Evolutionary conservation across 306 rosid genomes (phyloP).

Genomic region (Rosa lucieae): DNA sequence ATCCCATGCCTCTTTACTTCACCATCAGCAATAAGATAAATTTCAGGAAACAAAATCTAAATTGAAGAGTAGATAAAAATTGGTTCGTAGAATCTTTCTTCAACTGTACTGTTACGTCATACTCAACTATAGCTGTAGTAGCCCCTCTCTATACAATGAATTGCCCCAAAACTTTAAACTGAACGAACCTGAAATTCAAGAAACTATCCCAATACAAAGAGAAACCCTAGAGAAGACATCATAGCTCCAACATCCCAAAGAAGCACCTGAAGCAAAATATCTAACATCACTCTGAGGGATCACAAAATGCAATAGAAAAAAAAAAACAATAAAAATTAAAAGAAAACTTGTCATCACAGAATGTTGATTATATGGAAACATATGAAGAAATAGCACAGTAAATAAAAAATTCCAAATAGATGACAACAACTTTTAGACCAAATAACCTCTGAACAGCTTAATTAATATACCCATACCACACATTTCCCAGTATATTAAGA

Average conservation of each 20-base stretch:
- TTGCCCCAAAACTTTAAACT: slow-evolving; percentile 46
- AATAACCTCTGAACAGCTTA: not conserved
- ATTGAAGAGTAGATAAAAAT: not conserved
- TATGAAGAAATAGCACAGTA: too few species aligned
- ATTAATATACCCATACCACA: not conserved
- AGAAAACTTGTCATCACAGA: not conserved
- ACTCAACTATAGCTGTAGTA: slow-evolving; percentile 54
- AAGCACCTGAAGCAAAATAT: slow-evolving; percentile 44
- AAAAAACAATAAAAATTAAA: not conserved
- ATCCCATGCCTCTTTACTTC: not conserved
- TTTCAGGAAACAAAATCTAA: not conserved
- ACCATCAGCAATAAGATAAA: not conserved
- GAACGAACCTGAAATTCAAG: slow-evolving; percentile 51
- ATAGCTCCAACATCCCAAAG: slow-evolving; percentile 55
- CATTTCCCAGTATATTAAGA: not conserved
- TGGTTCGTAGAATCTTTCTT: slow-evolving; percentile 31
- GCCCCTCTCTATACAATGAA: slow-evolving; percentile 38
- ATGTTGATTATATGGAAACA: not conserved
- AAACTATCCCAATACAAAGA: slow-evolving; percentile 49
- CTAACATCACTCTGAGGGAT: not conserved
- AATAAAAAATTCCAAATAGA: not conserved
- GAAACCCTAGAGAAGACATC: slow-evolving; percentile 48
- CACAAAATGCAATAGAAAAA: not conserved
- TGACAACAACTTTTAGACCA: not conserved
- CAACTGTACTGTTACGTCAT: too few species aligned